A percentile compares a stretch with the other conserved stretches of the same genome.
Evolutionary conservation across 176 grass and related monocot species (phyloP).

Genomic region (Cenchrus americanus): DNA sequence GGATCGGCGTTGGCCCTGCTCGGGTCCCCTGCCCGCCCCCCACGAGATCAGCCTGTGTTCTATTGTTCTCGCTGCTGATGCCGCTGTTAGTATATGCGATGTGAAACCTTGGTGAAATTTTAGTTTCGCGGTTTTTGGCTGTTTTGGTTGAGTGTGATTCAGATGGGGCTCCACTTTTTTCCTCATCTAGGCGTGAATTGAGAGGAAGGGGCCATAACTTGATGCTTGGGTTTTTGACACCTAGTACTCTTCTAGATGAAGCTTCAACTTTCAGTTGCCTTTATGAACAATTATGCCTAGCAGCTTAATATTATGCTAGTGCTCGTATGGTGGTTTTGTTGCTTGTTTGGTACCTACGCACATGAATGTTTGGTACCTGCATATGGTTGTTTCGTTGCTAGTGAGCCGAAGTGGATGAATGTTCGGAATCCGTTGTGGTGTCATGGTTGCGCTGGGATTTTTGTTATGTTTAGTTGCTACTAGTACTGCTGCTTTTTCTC

Average conservation of each 20-base stretch:
- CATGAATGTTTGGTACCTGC: too few species aligned
- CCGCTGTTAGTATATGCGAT: background rate
- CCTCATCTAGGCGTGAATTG: background rate
- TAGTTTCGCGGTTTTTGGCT: too few species aligned
- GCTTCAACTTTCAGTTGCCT: background rate
- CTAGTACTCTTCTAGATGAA: background rate
- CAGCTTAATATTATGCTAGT: background rate
- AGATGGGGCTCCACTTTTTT: background rate
- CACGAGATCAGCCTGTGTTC: background rate
- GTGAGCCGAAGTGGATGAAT: too few species aligned
- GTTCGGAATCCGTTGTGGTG: background rate
- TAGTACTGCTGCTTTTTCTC: background rate
- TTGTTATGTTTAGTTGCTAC: background rate
- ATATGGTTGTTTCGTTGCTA: background rate
- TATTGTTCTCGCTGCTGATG: background rate
- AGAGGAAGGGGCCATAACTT: background rate
- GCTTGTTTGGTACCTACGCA: too few species aligned
- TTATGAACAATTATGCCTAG: background rate
- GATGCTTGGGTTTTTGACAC: background rate
- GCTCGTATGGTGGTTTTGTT: too few species aligned
- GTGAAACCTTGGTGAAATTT: background rate
- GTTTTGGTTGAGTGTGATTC: constrained; percentile 17
- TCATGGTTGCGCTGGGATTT: background rate
- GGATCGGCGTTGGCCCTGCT: constrained; percentile 28
- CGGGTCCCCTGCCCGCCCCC: background rate